phyloP scores from a whole-genome alignment of 2,329 filamentous ascomycete species.

The Pestalotiopsis fici region DNA sequence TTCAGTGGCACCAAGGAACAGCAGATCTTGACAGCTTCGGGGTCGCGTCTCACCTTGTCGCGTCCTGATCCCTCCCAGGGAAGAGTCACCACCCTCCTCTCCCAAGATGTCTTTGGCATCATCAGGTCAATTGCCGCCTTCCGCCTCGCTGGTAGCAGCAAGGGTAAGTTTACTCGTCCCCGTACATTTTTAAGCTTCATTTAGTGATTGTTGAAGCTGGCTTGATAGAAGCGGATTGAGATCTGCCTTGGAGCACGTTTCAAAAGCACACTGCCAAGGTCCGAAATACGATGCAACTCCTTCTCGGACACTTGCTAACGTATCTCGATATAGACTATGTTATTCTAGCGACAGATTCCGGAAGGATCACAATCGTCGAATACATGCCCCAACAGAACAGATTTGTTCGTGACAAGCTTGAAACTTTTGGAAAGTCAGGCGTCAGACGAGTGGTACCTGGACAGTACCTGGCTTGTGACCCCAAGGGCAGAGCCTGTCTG shows the following conservation, averaged over 20 bases:
- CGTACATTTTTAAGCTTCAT: constrained; percentile 52
- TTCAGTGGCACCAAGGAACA: constrained; percentile 97
- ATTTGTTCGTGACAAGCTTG: constrained; percentile 87
- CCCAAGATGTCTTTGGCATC: constrained; percentile 95
- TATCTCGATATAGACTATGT: constrained; percentile 73
- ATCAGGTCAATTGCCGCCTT: constrained; percentile 88
- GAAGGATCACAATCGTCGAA: constrained; percentile 90
- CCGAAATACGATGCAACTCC: constrained; percentile 12
- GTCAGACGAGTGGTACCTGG: constrained; percentile 91
- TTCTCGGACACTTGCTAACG: constrained; percentile 19
- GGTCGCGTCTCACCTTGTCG: constrained; percentile 84
- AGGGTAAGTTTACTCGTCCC: constrained; percentile 71
- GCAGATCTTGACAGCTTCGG: constrained; percentile 92
- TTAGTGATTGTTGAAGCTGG: constrained; percentile 72
- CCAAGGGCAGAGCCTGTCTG: constrained; percentile 92
- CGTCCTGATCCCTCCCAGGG: constrained; percentile 83
- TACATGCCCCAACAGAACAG: constrained; percentile 84
- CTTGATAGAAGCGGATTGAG: constrained; percentile 44
- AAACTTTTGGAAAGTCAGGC: constrained; percentile 98
- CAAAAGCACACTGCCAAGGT: constrained; percentile 18
- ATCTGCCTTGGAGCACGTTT: constrained; percentile 19
- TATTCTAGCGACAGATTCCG: constrained; percentile 93
- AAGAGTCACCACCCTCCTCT: constrained; percentile 82
- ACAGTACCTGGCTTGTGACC: constrained; percentile 93
- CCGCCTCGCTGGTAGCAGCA: constrained; percentile 87